Evolutionary conservation across 148 eudicot species (phyloP), one percentile per base, ranked within the genome.

Genomic region (Fagopyrum homotropicum): DNA sequence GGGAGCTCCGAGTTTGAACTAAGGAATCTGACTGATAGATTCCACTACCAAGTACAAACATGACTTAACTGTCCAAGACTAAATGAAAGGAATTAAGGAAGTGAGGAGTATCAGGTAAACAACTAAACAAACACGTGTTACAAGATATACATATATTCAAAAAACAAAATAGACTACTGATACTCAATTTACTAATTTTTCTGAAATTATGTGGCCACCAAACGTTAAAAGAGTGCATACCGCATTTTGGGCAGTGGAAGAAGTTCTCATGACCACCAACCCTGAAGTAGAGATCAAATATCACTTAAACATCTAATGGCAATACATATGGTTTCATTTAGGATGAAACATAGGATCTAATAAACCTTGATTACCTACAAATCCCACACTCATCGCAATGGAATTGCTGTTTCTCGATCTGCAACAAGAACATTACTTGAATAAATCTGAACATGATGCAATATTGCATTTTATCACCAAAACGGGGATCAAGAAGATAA

Each of bases 321-420:
- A 14, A 79, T 44, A 46, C 50, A 70, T 22, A 59, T 43, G 9
- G n/a, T 50, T 17, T 9, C 49, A 50, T 7, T 45, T 11, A 44
- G 26, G 74, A 55, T 63, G 77, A 17, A 72, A 45, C 16, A 35
- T 43, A 51, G 29, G 44, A 70, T 26, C 26, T 48, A 43, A 82
- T 17, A 11, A n/a, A 74, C 79, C 72, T 54, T 45, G 75, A 86
- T 79, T 77, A 93, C 98, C 98, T 91, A 80, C 98, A 93, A 74
- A 93, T 93, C 64, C 98, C 98, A 86, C 98, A 93, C 9, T 93
- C 95, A 75, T 85, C 81, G 59, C 98, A 93, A 73, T 91, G 98
- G 73, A 89, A 93, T 85, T 93, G 98, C 79, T 76, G 30, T 64
- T 91, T 93, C 4, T 78, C 59, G 16, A 72, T 88, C 98, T 93